A percentile compares a stretch with the other conserved stretches of the same genome.
phyloP scores from a whole-genome alignment of 768 basidiomycete genomes.

The Mycena chlorophos region DNA sequence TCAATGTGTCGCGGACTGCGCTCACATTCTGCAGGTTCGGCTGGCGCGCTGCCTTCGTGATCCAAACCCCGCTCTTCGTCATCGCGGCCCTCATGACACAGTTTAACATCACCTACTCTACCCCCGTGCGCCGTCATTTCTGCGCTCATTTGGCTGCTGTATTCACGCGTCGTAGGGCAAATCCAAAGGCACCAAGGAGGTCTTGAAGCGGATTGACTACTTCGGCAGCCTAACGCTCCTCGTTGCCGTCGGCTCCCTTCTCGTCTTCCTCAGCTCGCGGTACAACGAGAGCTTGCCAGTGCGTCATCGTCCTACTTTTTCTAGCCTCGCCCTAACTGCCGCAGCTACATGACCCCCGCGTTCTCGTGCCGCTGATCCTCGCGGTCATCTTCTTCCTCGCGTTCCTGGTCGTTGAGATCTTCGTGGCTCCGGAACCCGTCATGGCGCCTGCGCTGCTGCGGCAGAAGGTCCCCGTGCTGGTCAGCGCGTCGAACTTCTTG shows the following conservation, averaged over 20 bases:
- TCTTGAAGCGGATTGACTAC: constrained; percentile 77
- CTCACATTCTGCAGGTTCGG: constrained; percentile 52
- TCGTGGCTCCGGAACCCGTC: constrained; percentile 68
- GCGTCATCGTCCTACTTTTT: neutral
- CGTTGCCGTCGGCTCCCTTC: constrained; percentile 21
- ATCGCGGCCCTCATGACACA: too few species aligned
- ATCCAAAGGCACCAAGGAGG: constrained; percentile 67
- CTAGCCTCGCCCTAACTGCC: neutral
- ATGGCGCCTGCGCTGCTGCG: constrained; percentile 65
- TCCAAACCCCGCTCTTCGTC: too few species aligned
- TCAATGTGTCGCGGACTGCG: neutral
- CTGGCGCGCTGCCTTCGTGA: constrained; percentile 84
- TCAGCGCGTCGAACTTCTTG: constrained; percentile 73
- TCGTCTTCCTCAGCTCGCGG: neutral
- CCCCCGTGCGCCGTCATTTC: constrained; percentile 49
- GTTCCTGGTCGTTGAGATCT: constrained; percentile 66
- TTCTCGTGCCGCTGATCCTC: constrained; percentile 50
- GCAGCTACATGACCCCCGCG: constrained; percentile 53
- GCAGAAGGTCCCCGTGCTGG: constrained; percentile 69
- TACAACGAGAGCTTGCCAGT: constrained; percentile 26
- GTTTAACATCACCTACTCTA: too few species aligned
- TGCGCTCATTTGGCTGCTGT: neutral
- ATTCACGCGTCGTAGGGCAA: constrained; percentile 57
- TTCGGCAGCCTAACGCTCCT: constrained; percentile 66
- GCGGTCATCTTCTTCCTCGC: constrained; percentile 44